Evolutionary conservation across 495 filamentous ascomycete genomes (phyloP), one percentile per base, ranked within the genome.

Genomic region (Annulohypoxylon moriforme): DNA sequence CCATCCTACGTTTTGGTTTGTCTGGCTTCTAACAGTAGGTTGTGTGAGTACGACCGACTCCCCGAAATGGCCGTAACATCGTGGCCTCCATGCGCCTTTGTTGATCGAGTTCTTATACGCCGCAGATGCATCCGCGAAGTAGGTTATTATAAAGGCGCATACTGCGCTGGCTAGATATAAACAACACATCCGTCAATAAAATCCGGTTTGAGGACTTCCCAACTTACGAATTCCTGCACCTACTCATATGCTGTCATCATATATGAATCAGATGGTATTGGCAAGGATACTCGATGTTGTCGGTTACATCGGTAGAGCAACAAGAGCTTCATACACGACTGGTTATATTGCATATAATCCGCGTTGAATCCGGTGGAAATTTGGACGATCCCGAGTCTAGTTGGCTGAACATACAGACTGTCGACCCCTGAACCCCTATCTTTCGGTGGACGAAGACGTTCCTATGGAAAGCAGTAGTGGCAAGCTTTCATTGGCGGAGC

Each of bases 21-120:
- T 44, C 33, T 40, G 40, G 20, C 36, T 40, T 65, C 46, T 56
- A 47, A 60, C 18, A 16, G 31, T 50, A 29, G 22, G 47, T 29
- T 61, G 57, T 24, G 31, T 52, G 11, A 57, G 49, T 60, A 46
- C 46, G 63, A 50, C 68, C 68, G 68, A 25, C 58, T 71, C 68
- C 68, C 34, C 68, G 63, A 67, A 47, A 55, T 60, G n/a, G 34
- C 62, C 6, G 20, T 24, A 40, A 16, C 49, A 27, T 56, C 38
- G 24, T 61, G 18, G 9, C 36, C 29, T 31, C 27, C 38, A 14
- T 58, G 53, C 40, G 20, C 10, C 20, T 20, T 60, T 38, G 24
- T 42, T 44, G n/a, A 58, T 24, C 44, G 20, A 27, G 49, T 60
- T 27, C 24, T 57, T 34, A 62, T 58, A 40, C 16, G 44, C 18